Evolutionary conservation across 108 stramenopile species (phyloP), one percentile per base, ranked within the genome.

Genomic region (Nitzschia sp.): DNA sequence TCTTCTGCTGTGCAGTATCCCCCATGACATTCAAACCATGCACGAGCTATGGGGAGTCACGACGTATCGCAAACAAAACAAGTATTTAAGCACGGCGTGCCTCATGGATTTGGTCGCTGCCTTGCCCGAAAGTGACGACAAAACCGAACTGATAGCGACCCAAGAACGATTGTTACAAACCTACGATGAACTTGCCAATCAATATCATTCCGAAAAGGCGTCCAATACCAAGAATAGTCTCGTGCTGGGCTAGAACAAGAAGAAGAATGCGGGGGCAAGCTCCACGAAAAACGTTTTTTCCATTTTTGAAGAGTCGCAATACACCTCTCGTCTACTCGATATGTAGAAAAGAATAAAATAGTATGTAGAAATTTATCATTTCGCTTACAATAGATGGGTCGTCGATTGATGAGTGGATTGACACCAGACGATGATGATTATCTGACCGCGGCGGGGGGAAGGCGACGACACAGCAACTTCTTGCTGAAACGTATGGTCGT

Each of bases 11-110:
- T 42, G 13, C 29, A 68, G 67, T 15, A 75, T 82, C 47, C 82
- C 79, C 2, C 85, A 86, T 54, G 85, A 86, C 53, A 80, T 86
- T 34, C 68, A 74, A 34, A 86, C 78, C 27, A 86, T 86, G 85
- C 82, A 86, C 61, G 85, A 86, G 45, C 48, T 86, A 11, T 86
- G 85, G 85, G 79, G 81, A 18, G 85, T 86, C 0, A 70, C 68
- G n/a, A 69, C 79, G 13, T 86, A 86, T 46, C 85, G 82, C 26
- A 82, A 80, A 53, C 85, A 61, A 46, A 83, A 82, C 65, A 68
- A 74, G 54, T 86, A 80, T 42, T 21, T 82, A 13, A 66, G 67
- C n/a, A 62, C 79, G 0, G 58, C 49, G 11, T 74, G 85, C 47
- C 25, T 86, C 8, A 74, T 79, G 69, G 76, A 80, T 60, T 38